phyloP scores from a whole-genome alignment of 192 early-diverging fungal species.

The Coemansia sp. region DNA sequence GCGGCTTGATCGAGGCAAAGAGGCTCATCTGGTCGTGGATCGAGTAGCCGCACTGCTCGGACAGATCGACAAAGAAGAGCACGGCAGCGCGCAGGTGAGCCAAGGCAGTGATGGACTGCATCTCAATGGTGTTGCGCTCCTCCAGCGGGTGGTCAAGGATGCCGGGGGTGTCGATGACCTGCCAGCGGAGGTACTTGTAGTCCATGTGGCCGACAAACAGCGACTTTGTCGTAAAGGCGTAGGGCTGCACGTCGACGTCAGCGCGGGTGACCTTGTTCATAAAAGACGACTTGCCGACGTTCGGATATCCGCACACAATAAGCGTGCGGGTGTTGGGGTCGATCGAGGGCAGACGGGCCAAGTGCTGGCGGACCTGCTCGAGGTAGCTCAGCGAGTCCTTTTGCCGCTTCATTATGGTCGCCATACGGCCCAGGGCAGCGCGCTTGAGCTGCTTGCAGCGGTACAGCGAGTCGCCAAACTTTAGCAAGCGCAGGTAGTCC shows the following conservation, averaged over 20 bases:
- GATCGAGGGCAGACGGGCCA: constrained; percentile 97
- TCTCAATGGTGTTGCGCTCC: constrained; percentile 99
- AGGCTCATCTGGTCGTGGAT: constrained; percentile 85
- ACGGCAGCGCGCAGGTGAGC: constrained; percentile 96
- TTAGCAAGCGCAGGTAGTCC: constrained; percentile 94
- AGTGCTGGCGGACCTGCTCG: constrained; percentile 98
- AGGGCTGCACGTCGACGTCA: constrained; percentile 99
- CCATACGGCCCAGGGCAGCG: constrained; percentile 99
- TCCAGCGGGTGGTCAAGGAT: constrained; percentile 99
- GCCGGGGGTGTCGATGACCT: constrained; percentile 99
- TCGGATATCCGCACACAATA: constrained; percentile 99
- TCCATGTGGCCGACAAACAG: constrained; percentile 99
- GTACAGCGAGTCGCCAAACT: constrained; percentile 99
- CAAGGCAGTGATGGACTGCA: constrained; percentile 99
- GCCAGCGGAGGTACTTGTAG: constrained; percentile 99
- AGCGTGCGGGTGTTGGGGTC: constrained; percentile 99
- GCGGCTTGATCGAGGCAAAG: constrained; percentile 94
- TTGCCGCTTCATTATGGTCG: constrained; percentile 98
- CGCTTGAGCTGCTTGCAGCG: constrained; percentile 99
- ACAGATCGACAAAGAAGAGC: constrained; percentile 97
- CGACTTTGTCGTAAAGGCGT: constrained; percentile 99
- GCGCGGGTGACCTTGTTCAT: constrained; percentile 99
- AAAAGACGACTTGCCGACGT: constrained; percentile 97
- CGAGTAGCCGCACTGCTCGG: constrained; percentile 98
- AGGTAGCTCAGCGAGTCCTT: constrained; percentile 96